Percentiles rank a stretch among this genome's conserved stretches.
Conservation (phyloP, 495 filamentous ascomycete species). For the Neurospora sp. region DNA sequence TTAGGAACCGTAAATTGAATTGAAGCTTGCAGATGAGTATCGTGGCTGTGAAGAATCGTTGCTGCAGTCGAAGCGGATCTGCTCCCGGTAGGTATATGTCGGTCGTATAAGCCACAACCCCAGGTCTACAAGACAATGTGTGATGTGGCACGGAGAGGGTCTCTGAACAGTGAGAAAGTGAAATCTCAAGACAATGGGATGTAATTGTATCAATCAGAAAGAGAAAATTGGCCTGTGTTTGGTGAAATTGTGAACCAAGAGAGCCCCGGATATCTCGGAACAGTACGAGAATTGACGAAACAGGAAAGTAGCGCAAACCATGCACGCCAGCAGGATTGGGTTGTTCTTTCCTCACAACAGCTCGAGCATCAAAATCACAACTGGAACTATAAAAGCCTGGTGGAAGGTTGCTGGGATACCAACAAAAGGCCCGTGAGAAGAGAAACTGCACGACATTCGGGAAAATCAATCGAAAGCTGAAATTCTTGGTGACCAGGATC, state of each 20-base stretch:
- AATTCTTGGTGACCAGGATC: not conserved
- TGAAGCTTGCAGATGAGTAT: not conserved
- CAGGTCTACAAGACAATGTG: not conserved
- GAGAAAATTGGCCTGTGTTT: not conserved
- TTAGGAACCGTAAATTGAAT: not conserved
- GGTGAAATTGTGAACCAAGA: not conserved
- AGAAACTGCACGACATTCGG: not conserved
- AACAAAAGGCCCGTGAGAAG: not conserved
- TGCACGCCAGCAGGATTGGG: not conserved
- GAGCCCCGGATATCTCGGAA: not conserved
- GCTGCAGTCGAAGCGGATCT: not conserved
- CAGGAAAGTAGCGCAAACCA: not conserved
- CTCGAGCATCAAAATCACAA: not conserved
- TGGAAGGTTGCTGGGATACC: not conserved
- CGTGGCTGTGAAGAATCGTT: not conserved
- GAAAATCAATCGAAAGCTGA: not conserved
- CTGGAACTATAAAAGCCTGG: not conserved
- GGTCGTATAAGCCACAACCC: not conserved
- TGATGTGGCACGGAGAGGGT: not conserved
- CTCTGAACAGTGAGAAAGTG: not conserved
- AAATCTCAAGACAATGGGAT: not conserved
- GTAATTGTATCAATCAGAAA: not conserved
- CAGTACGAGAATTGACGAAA: not conserved
- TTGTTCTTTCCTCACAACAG: not conserved
- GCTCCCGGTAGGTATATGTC: not conserved